These are phyloP conservation scores for Schizosaccharomyces octosporus DNA, from an alignment of 805 yeast species.

Conservation along the genomic window DNA sequence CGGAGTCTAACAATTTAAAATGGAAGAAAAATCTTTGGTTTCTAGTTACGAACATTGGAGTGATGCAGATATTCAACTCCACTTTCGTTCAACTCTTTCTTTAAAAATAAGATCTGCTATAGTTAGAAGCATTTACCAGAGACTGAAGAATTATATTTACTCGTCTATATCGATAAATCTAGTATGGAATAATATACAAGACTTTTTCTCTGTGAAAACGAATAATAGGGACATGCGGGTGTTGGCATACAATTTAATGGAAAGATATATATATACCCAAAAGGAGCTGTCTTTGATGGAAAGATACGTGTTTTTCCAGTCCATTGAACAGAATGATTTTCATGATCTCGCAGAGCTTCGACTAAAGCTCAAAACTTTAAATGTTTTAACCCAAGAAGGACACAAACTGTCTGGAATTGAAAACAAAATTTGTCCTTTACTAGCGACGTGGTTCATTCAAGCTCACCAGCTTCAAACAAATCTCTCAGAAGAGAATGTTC, in stretches of 20 bases:
- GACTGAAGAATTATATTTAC: neutral
- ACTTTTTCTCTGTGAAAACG: neutral
- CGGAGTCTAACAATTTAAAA: neutral
- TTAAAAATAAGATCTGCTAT: neutral
- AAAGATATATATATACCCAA: constrained; percentile 27
- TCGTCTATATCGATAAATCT: neutral
- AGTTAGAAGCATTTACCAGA: neutral
- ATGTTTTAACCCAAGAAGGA: constrained; percentile 27
- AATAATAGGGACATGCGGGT: constrained; percentile 16
- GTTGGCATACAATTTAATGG: constrained; percentile 28
- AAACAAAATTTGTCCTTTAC: neutral
- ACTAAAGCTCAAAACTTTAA: constrained; percentile 24
- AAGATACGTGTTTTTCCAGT: constrained; percentile 32
- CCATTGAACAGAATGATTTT: constrained; percentile 24
- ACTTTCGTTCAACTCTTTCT: neutral
- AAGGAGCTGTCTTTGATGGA: constrained; percentile 23
- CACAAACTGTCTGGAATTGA: constrained; percentile 18
- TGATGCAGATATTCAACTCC: neutral
- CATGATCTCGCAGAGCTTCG: constrained; percentile 25
- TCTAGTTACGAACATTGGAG: neutral
- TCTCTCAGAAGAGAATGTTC: constrained; percentile 10
- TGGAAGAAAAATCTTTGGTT: neutral
- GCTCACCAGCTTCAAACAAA: neutral
- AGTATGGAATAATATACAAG: neutral
- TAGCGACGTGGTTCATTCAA: constrained; percentile 1